Conservation (phyloP, 768 basidiomycete species). For the Amylocystis lapponica region DNA sequence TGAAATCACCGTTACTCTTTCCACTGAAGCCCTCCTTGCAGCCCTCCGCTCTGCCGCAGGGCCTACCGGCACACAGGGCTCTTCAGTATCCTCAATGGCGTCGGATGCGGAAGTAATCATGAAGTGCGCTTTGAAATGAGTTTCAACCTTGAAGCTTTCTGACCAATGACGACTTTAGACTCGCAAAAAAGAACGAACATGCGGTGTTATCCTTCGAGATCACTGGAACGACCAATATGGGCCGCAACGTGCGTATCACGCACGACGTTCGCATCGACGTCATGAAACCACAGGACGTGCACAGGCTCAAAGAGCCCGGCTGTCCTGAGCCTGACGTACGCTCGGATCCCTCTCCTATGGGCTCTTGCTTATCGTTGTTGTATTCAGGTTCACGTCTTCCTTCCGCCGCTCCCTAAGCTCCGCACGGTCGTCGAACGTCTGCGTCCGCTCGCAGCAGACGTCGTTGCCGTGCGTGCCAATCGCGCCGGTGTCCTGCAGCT, state of each 20-base stretch:
- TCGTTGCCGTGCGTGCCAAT: constrained; percentile 66
- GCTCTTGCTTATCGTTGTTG: neutral
- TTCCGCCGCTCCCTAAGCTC: constrained; percentile 69
- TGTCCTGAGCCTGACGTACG: constrained; percentile 84
- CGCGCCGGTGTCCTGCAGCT: constrained; percentile 48
- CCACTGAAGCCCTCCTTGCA: constrained; percentile 67
- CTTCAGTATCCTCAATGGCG: constrained; percentile 38
- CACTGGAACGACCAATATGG: constrained; percentile 54
- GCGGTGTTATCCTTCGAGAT: constrained; percentile 79
- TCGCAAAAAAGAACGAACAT: constrained; percentile 81
- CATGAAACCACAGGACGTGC: constrained; percentile 68
- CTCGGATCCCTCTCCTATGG: neutral
- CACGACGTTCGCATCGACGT: constrained; percentile 85
- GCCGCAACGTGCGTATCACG: constrained; percentile 55
- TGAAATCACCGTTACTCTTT: constrained; percentile 70
- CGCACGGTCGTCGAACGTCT: constrained; percentile 78
- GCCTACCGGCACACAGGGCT: constrained; percentile 4
- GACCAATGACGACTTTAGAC: constrained; percentile 14
- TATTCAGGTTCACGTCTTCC: constrained; percentile 66
- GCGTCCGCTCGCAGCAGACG: constrained; percentile 54
- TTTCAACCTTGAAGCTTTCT: no score
- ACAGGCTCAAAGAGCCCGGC: constrained; percentile 67
- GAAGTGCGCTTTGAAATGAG: constrained; percentile 32
- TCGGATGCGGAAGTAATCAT: constrained; percentile 63
- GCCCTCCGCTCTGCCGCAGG: constrained; percentile 55